phyloP scores from a whole-genome alignment of 768 basidiomycete species.

The Tricholoma sp. region DNA sequence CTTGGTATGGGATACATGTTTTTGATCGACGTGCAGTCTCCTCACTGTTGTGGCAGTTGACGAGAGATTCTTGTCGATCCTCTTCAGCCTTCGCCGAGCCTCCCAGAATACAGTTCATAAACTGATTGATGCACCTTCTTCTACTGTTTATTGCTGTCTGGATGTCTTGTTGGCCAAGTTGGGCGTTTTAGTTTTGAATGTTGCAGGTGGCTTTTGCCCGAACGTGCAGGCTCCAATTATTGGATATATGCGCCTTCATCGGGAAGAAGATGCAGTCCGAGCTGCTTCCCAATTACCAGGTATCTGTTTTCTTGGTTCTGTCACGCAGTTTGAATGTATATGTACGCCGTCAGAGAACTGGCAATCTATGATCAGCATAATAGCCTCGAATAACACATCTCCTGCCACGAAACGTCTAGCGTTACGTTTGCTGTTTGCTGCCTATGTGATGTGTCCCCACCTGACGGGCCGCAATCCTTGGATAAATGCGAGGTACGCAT shows the following conservation, averaged over 20 bases:
- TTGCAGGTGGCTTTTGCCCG: constrained; percentile 16
- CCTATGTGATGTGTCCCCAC: constrained; percentile 46
- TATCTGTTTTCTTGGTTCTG: constrained; percentile 18
- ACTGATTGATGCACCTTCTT: constrained; percentile 28
- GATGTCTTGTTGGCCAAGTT: constrained; percentile 56
- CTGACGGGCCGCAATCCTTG: constrained; percentile 24
- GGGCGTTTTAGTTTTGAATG: constrained; percentile 27
- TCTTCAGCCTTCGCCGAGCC: constrained; percentile 50
- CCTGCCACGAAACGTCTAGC: constrained; percentile 58
- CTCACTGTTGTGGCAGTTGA: constrained; percentile 19
- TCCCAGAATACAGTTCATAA: constrained; percentile 31
- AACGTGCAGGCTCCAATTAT: constrained; percentile 21
- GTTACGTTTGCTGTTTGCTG: constrained; percentile 49
- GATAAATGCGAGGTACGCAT: constrained; percentile 14
- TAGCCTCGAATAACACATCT: constrained; percentile 48
- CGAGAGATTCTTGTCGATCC: constrained; percentile 23
- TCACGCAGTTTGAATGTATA: neutral
- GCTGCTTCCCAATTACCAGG: constrained; percentile 70
- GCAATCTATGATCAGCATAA: constrained; percentile 37
- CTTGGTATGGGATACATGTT: constrained; percentile 20
- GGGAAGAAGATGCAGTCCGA: constrained; percentile 45
- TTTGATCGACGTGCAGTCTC: constrained; percentile 8
- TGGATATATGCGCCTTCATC: constrained; percentile 32
- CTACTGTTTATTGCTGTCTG: constrained; percentile 55
- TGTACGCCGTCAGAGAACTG: constrained; percentile 41